Percentiles rank a stretch among this genome's conserved stretches.
These are phyloP conservation scores for Fusarium cicatricum DNA, from an alignment of 2,329 filamentous ascomycete genomes.

Conservation along the genomic window DNA sequence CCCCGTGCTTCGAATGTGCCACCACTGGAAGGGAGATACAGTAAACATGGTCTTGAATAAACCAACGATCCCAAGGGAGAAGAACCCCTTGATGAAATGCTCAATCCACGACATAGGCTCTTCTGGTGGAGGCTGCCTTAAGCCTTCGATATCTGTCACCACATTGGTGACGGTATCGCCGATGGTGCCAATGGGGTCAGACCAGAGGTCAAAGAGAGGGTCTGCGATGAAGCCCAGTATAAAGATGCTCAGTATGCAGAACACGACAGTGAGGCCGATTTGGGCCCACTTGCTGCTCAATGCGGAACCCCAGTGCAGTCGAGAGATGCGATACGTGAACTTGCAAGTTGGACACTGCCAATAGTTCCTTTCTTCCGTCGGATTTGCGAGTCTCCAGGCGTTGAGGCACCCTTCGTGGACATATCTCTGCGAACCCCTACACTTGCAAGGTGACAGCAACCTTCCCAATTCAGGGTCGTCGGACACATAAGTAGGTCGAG, in stretches of 20 bases:
- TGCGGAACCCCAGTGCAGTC: slow-evolving; percentile 77
- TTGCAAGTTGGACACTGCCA: slow-evolving; percentile 90
- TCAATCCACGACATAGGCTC: slow-evolving; percentile 73
- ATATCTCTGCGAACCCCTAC: slow-evolving; percentile 91
- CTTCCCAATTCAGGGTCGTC: slow-evolving; percentile 77
- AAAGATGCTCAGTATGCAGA: slow-evolving; percentile 79
- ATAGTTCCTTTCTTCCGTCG: slow-evolving; percentile 71
- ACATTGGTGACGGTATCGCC: slow-evolving; percentile 59
- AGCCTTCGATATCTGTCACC: slow-evolving; percentile 52
- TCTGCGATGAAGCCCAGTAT: slow-evolving; percentile 90
- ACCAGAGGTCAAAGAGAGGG: slow-evolving; percentile 87
- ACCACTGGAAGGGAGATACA: slow-evolving; percentile 79
- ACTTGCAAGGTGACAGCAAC: slow-evolving; percentile 88
- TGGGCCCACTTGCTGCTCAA: slow-evolving; percentile 74
- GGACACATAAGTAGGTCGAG: slow-evolving; percentile 69
- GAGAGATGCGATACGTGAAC: slow-evolving; percentile 81
- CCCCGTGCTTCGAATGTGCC: slow-evolving; percentile 72
- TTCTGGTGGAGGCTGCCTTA: slow-evolving; percentile 52
- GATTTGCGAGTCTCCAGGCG: slow-evolving; percentile 80
- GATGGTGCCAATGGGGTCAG: slow-evolving; percentile 76
- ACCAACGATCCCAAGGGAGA: slow-evolving; percentile 87
- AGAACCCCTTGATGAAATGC: slow-evolving; percentile 89
- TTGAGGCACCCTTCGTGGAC: slow-evolving; percentile 92
- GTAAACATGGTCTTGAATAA: slow-evolving; percentile 82
- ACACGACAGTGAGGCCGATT: slow-evolving; percentile 72